Evolutionary conservation across 2,329 filamentous ascomycete genomes (phyloP).

Genomic region (Escovopsis sp.): DNA sequence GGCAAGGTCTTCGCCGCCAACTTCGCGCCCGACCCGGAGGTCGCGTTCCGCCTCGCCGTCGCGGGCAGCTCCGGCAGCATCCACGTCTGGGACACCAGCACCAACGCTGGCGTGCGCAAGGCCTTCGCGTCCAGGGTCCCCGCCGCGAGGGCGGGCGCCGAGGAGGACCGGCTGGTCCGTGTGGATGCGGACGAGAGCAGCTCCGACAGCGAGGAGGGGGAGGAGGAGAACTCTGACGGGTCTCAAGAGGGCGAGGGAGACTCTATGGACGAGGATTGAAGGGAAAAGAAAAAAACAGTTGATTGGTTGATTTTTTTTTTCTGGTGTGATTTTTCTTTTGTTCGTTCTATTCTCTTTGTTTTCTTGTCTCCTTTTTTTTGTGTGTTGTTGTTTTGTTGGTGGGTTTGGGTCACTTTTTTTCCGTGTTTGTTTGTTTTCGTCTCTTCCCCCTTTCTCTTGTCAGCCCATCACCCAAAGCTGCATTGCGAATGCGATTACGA

Average conservation of each 20-base stretch:
- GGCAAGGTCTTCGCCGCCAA: conserved; percentile 86
- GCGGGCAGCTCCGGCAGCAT: conserved; percentile 88
- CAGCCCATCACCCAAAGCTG: too few relatives aligned
- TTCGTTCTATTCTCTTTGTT: too few relatives aligned
- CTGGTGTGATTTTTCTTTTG: background rate
- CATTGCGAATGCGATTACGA: too few relatives aligned
- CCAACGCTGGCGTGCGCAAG: conserved; percentile 72
- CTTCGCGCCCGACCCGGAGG: conserved; percentile 81
- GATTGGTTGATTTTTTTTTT: background rate
- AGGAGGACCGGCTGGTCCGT: conserved; percentile 65
- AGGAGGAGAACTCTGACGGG: conserved; percentile 19
- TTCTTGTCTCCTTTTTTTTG: background rate
- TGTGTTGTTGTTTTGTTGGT: background rate
- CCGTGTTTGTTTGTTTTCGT: too few relatives aligned
- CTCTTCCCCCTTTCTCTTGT: too few relatives aligned
- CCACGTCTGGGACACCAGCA: conserved; percentile 93
- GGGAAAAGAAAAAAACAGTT: background rate
- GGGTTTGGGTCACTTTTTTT: too few relatives aligned
- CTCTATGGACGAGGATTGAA: conserved; percentile 14
- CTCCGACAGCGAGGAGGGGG: conserved; percentile 43
- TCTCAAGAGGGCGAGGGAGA: conserved; percentile 8
- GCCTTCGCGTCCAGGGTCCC: conserved; percentile 58
- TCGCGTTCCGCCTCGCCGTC: conserved; percentile 83
- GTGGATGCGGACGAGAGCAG: conserved; percentile 55
- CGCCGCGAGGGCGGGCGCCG: conserved; percentile 43